Evolutionary conservation across 2,329 filamentous ascomycete species (phyloP).

Genomic region (Colletotrichum lindemuthianum): DNA sequence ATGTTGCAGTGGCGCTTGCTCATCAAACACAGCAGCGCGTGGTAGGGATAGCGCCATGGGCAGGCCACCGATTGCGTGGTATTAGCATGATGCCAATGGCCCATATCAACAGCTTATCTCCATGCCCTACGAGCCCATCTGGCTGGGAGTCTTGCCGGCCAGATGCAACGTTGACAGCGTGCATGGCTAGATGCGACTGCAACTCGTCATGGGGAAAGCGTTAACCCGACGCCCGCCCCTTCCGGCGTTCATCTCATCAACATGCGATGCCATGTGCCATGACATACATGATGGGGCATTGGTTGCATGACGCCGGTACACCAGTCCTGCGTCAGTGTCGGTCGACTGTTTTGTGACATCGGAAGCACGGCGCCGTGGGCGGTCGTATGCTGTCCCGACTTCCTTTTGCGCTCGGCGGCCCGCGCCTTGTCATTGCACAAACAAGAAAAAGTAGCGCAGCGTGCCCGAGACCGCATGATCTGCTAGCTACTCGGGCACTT

Average conservation of each 20-base stretch:
- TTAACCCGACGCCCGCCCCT: slow-evolving; percentile 4
- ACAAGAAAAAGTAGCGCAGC: not conserved
- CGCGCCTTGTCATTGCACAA: not conserved
- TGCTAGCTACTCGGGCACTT: not conserved
- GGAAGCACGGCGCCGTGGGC: not conserved
- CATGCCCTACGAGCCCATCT: no score
- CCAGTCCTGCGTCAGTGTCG: not conserved
- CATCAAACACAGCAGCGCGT: slow-evolving; percentile 11
- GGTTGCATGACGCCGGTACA: slow-evolving; percentile 16
- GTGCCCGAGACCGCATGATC: slow-evolving; percentile 24
- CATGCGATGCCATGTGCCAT: slow-evolving; percentile 25
- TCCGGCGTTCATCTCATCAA: slow-evolving; percentile 24
- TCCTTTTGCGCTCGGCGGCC: no score
- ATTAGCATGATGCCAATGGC: no score
- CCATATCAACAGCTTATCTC: no score
- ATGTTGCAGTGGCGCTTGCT: slow-evolving; percentile 13
- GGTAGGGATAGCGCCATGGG: not conserved
- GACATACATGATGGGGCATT: slow-evolving; percentile 32
- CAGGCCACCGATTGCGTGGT: no score
- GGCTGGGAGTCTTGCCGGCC: not conserved
- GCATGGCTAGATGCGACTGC: slow-evolving; percentile 18
- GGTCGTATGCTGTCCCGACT: no score
- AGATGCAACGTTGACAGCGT: slow-evolving; percentile 4
- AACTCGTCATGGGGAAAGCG: not conserved
- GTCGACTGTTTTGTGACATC: not conserved